phyloP scores from a whole-genome alignment of 2,329 filamentous ascomycete species.

The Trichoderma polysporum region DNA sequence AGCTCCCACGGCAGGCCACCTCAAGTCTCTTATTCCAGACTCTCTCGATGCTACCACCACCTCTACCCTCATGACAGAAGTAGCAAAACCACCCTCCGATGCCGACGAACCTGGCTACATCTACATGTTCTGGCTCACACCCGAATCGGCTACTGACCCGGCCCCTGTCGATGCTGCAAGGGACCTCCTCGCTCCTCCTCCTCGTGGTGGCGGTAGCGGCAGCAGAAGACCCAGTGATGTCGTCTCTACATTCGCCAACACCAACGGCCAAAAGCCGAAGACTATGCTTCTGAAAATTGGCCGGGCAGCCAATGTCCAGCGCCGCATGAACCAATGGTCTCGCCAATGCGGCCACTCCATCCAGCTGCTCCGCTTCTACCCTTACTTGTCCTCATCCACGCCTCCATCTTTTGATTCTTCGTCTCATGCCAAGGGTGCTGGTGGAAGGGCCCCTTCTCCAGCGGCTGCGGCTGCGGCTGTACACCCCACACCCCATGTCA shows the following conservation, averaged over 20 bases:
- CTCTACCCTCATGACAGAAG: conserved; percentile 70
- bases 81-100: conserved; percentile 65
- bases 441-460: conserved; percentile 35
- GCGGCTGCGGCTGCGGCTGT: conserved; percentile 37
- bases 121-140: conserved; percentile 97
- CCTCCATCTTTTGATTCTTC: conserved; percentile 32
- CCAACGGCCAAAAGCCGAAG: conserved; percentile 40
- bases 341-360: conserved; percentile 89
- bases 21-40: conserved; percentile 62
- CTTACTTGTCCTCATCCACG: conserved; percentile 62
- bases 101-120: conserved; percentile 86
- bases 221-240: conserved; percentile 54
- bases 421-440: neutral
- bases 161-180: conserved; percentile 60
- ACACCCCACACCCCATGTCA: conserved; percentile 78
- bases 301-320: conserved; percentile 77
- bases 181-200: conserved; percentile 55
- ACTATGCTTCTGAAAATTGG: conserved; percentile 70
- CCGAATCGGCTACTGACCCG: conserved; percentile 52
- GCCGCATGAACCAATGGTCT: conserved; percentile 89
- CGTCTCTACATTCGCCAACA: conserved; percentile 49
- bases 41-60: conserved; percentile 65
- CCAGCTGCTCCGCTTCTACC: conserved; percentile 87
- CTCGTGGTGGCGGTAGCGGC: conserved; percentile 30
- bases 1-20: conserved; percentile 31